phyloP scores from a whole-genome alignment of 169 alveolate species.

The Neospora caninum region DNA sequence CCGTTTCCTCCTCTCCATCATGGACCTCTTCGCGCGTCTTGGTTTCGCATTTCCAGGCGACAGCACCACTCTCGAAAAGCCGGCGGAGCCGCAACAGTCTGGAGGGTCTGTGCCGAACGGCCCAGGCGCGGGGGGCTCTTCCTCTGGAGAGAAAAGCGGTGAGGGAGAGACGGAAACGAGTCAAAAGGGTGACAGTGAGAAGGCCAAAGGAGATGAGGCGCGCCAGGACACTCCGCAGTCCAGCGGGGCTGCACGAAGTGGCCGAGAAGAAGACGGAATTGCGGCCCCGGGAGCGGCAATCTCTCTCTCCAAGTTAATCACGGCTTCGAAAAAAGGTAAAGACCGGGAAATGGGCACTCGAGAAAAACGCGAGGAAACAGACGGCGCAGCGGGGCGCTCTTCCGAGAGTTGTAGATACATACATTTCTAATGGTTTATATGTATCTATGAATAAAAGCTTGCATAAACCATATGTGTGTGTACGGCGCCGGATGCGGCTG shows the following conservation, averaged over 20 bases:
- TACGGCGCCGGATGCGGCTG: no score
- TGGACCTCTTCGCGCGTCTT: background rate
- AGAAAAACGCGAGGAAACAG: background rate
- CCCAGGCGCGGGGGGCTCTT: background rate
- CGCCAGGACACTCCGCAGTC: background rate
- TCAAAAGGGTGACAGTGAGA: background rate
- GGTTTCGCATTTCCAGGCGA: background rate
- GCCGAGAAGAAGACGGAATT: background rate
- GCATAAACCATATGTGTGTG: no score
- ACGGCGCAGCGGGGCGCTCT: no score
- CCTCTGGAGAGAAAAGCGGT: background rate
- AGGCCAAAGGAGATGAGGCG: background rate
- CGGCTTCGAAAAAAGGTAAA: slow-evolving; percentile 12
- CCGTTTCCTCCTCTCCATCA: background rate
- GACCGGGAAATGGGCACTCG: background rate
- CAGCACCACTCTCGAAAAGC: background rate
- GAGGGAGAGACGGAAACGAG: background rate
- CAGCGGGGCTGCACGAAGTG: background rate
- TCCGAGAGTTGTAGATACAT: no score
- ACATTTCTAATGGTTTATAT: no score
- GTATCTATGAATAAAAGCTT: no score
- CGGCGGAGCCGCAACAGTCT: background rate
- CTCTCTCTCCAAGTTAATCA: slow-evolving; percentile 15
- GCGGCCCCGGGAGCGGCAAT: slow-evolving; percentile 11
- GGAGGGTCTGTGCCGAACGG: background rate